Percentiles rank a stretch among this genome's conserved stretches.
Conservation (phyloP, 2,329 filamentous ascomycete species). For the Phaeomoniella chlamydospora region DNA sequence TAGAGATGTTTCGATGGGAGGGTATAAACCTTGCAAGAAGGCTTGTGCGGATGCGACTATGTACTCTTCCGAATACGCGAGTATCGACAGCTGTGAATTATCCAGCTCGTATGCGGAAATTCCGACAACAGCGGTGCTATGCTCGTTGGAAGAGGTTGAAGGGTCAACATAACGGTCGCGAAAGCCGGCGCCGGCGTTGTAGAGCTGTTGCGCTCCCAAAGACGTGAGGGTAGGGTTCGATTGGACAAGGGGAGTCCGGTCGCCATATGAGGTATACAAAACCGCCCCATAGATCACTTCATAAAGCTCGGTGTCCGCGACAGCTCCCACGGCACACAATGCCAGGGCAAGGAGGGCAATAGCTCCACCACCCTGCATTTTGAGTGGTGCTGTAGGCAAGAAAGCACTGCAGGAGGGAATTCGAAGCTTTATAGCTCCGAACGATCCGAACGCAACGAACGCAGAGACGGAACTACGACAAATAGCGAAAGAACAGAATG, state of each 20-base stretch:
- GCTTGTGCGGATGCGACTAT: constrained; percentile 40
- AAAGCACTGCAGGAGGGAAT: too few relatives aligned
- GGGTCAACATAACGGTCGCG: constrained; percentile 36
- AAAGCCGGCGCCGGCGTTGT: constrained; percentile 33
- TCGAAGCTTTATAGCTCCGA: too few relatives aligned
- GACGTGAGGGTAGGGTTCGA: constrained; percentile 29
- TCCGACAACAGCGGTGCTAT: constrained; percentile 24
- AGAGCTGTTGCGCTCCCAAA: constrained; percentile 40
- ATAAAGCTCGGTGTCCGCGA: constrained; percentile 12
- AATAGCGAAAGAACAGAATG: too few relatives aligned
- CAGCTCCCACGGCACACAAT: constrained; percentile 3
- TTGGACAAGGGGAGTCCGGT: constrained; percentile 34
- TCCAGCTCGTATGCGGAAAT: constrained; percentile 30
- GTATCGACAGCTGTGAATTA: constrained; percentile 30
- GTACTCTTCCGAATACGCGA: constrained; percentile 32
- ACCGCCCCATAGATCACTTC: constrained; percentile 32
- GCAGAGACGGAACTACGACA: too few relatives aligned
- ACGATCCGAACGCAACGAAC: too few relatives aligned
- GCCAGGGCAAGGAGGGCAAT: constrained; percentile 4
- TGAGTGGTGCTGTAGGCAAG: too few relatives aligned
- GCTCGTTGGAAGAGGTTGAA: constrained; percentile 7
- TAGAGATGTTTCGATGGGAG: constrained; percentile 26
- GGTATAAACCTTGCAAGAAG: constrained; percentile 48
- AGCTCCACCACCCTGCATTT: too few relatives aligned
- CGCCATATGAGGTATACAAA: constrained; percentile 39